A percentile compares a stretch with the other conserved stretches of the same genome.
Evolutionary conservation across 352 stramenopile genomes (phyloP).

Genomic region (Paralagenidium karlingii): DNA sequence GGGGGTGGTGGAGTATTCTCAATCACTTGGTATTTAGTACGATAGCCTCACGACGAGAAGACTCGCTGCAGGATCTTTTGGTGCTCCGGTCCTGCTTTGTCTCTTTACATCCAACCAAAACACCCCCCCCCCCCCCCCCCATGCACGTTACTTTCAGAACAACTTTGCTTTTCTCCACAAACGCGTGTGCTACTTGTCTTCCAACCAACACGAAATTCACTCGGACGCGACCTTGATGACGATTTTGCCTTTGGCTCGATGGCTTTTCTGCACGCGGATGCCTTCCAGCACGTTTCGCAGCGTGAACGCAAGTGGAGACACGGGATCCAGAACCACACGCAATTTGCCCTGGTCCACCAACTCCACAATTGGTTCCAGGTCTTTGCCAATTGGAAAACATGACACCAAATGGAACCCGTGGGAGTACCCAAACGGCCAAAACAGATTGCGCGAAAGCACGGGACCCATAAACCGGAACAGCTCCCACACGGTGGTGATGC

Average conservation of each 20-base stretch:
- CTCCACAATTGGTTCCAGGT: constrained; percentile 25
- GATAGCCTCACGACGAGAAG: too few species aligned
- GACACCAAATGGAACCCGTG: constrained; percentile 17
- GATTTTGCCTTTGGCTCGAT: constrained; percentile 68
- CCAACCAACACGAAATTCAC: too few species aligned
- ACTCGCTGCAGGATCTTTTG: too few species aligned
- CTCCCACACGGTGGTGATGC: constrained; percentile 10
- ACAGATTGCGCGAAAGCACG: constrained; percentile 16
- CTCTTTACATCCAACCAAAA: too few species aligned
- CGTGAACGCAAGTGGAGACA: constrained; percentile 53
- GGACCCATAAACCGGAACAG: constrained; percentile 12
- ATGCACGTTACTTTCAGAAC: too few species aligned
- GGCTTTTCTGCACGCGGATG: constrained; percentile 42
- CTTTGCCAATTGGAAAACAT: constrained; percentile 16
- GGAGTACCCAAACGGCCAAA: constrained; percentile 16
- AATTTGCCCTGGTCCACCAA: constrained; percentile 32
- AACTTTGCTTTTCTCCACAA: too few species aligned
- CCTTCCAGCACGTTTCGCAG: constrained; percentile 31
- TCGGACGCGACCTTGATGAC: constrained; percentile 31
- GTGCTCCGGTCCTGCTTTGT: too few species aligned
- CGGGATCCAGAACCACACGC: constrained; percentile 39
- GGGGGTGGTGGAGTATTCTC: too few species aligned
- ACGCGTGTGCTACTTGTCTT: too few species aligned
- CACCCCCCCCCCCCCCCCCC: too few species aligned
- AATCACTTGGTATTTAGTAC: too few species aligned